Evolutionary conservation across 1,139 yeast genomes (phyloP).

Genomic region (Kurtzmaniella natalensis): DNA sequence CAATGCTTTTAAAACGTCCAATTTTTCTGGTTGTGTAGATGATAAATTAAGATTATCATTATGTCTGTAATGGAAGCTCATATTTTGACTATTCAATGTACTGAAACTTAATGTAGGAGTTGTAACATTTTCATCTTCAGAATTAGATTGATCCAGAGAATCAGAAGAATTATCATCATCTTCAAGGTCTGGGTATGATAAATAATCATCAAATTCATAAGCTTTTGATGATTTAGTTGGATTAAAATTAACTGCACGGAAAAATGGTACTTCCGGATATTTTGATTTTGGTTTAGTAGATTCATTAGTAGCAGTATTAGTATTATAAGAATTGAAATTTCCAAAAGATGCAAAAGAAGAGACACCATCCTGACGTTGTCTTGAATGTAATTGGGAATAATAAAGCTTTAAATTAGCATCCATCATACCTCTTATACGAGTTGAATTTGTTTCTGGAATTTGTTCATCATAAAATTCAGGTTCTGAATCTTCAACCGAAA

Average conservation of each 20-base stretch:
- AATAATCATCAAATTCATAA: constrained; percentile 37
- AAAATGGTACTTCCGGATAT: constrained; percentile 30
- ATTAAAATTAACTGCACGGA: constrained; percentile 33
- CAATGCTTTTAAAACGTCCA: constrained; percentile 30
- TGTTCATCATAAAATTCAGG: constrained; percentile 7
- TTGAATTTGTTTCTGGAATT: constrained; percentile 2
- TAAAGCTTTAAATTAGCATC: constrained; percentile 37
- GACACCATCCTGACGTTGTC: constrained; percentile 19
- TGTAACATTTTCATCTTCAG: constrained; percentile 3
- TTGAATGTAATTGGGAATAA: constrained; percentile 16
- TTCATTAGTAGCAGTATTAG: neutral
- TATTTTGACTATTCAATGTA: constrained; percentile 22
- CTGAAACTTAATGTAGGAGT: constrained; percentile 4
- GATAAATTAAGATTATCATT: constrained; percentile 43
- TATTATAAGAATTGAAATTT: neutral
- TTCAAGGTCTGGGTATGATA: constrained; percentile 27
- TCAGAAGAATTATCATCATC: constrained; percentile 13
- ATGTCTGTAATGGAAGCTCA: constrained; percentile 44
- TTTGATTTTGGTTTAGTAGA: constrained; percentile 9
- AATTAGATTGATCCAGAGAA: constrained; percentile 3
- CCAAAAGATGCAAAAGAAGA: constrained; percentile 31
- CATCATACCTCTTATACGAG: constrained; percentile 7
- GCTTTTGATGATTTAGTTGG: constrained; percentile 25
- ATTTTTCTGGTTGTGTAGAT: constrained; percentile 17
- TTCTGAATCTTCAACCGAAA: constrained; percentile 18